phyloP scores from a whole-genome alignment of 2,329 filamentous ascomycete species.

The Neopestalotiopsis clavispora region DNA sequence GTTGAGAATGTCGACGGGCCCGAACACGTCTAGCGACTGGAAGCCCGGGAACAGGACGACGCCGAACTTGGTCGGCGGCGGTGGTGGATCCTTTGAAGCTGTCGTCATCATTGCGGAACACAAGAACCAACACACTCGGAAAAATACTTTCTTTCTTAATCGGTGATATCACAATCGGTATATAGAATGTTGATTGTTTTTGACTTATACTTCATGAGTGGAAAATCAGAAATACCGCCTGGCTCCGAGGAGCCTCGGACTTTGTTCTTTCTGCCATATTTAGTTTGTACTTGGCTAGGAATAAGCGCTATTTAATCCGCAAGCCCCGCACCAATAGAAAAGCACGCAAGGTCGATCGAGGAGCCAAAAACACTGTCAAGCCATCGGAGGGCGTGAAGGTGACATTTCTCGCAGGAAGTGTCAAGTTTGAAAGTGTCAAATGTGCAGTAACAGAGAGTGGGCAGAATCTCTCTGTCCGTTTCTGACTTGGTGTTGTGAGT shows the following conservation, averaged over 20 bases:
- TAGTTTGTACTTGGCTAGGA: not conserved
- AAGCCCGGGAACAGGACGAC: conserved; percentile 51
- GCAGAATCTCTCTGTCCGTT: too few relatives aligned
- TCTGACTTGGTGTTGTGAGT: too few relatives aligned
- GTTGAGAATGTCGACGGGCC: conserved; percentile 51
- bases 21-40: conserved; percentile 51
- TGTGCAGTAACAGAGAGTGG: too few relatives aligned
- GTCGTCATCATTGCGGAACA: not conserved
- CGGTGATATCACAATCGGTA: too few relatives aligned
- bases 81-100: not conserved
- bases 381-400: not conserved
- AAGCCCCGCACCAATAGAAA: not conserved
- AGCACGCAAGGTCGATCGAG: not conserved
- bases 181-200: not conserved
- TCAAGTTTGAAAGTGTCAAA: too few relatives aligned
- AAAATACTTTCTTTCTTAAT: too few relatives aligned
- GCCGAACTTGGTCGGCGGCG: conserved; percentile 39
- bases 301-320: not conserved
- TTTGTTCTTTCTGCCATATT: not conserved
- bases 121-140: not conserved
- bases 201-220: not conserved
- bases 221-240: not conserved
- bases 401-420: not conserved
- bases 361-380: not conserved
- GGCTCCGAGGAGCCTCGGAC: not conserved